Conservation (phyloP, 2,329 filamentous ascomycete species). For the Pseudogymnoascus sp. region DNA sequence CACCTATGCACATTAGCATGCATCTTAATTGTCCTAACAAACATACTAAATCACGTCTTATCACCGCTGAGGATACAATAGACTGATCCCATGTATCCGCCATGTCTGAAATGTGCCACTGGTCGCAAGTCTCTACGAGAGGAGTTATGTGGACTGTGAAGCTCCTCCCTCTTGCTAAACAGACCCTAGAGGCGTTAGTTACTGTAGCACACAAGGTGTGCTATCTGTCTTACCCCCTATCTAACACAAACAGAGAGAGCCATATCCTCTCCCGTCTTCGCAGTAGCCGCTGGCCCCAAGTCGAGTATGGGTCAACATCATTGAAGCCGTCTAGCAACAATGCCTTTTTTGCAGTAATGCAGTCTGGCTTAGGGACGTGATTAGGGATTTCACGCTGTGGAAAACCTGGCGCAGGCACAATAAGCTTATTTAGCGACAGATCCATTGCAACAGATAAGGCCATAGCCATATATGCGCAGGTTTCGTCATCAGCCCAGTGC, state of each 20-base stretch:
- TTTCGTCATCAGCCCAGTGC: conserved; percentile 64
- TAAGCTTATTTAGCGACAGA: conserved; percentile 59
- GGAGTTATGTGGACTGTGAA: conserved; percentile 60
- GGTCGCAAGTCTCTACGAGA: conserved; percentile 57
- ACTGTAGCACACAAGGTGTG: conserved; percentile 14
- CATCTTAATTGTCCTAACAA: background rate
- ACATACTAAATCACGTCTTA: conserved; percentile 56
- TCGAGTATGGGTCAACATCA: conserved; percentile 51
- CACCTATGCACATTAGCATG: conserved; percentile 32
- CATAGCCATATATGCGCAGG: conserved; percentile 61
- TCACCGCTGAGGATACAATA: conserved; percentile 61
- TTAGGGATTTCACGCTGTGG: conserved; percentile 37
- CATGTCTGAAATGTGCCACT: conserved; percentile 56
- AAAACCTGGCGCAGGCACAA: conserved; percentile 44
- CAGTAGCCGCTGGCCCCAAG: conserved; percentile 51
- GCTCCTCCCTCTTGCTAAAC: conserved; percentile 57
- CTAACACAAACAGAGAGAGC: conserved; percentile 64
- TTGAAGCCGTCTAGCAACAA: conserved; percentile 59
- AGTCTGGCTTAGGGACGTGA: conserved; percentile 54
- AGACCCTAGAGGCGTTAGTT: conserved; percentile 40
- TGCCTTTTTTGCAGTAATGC: conserved; percentile 57
- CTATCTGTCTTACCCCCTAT: conserved; percentile 45
- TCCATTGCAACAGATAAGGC: conserved; percentile 62
- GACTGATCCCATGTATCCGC: conserved; percentile 61
- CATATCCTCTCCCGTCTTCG: conserved; percentile 59